phyloP scores from a whole-genome alignment of 83 land plant genomes.

The Picea abies region DNA sequence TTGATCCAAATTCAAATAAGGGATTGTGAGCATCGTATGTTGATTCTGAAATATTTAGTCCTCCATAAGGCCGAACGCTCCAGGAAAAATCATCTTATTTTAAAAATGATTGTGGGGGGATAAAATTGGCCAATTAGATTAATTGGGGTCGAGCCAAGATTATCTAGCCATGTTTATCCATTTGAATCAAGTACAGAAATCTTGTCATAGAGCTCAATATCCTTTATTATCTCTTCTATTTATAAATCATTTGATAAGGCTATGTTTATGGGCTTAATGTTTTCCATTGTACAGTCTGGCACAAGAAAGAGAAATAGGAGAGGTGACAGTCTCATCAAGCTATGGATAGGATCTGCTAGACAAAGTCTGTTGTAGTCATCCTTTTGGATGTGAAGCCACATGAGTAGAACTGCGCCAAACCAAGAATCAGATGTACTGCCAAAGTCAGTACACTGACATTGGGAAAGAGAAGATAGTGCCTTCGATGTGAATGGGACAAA shows the following conservation, averaged over 20 bases:
- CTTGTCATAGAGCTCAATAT: neutral
- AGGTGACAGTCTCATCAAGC: constrained; percentile 28
- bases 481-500: constrained; percentile 30
- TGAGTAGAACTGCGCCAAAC: constrained; percentile 29
- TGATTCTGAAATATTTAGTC: neutral
- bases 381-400: constrained; percentile 17
- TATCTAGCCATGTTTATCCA: neutral
- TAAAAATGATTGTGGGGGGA: no score
- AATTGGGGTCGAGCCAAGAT: neutral
- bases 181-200: neutral
- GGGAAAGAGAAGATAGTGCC: constrained; percentile 41
- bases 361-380: constrained; percentile 34
- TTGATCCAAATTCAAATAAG: neutral
- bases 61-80: neutral
- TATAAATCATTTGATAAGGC: neutral
- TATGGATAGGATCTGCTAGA: constrained; percentile 27
- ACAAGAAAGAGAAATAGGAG: constrained; percentile 32
- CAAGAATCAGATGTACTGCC: constrained; percentile 32
- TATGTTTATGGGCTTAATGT: constrained; percentile 1
- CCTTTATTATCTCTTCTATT: neutral
- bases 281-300: constrained; percentile 14
- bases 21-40: neutral
- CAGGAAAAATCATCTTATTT: neutral
- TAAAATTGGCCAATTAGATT: no score
- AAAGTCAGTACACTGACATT: constrained; percentile 36